Base-by-base conservation (phyloP, 768 basidiomycete species). In the Boletus rubroflammeus region DNA sequence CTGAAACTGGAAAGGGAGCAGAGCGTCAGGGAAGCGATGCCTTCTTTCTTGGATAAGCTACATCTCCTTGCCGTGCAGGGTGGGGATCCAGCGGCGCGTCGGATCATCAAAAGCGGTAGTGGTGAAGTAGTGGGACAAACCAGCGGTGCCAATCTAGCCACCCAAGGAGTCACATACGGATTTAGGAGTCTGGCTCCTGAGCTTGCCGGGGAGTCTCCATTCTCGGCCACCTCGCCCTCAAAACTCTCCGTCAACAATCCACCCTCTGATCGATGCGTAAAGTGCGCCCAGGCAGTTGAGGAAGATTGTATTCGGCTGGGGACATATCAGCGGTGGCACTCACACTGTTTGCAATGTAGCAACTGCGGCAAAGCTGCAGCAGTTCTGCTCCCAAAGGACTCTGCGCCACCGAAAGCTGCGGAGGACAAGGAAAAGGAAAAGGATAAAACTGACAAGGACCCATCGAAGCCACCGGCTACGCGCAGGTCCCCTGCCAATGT, bases 261-360 rank as follows among this genome's bases (percentile, higher is more conserved):
- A 15, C 91, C 91, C 7, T 90, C 88, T 17, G 97, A 99, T 74
- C 81, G 94, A 38, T 99, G 97, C 67, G 82, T 93, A 47, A 86
- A 83, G 64, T 99, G 97, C 70, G 80, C 81, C 40, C 76, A 84
- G 57, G 96, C 96, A 0, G 92, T 99, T 23, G 97, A 99, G 72
- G 97, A 99, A 69, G 97, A 98, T 60, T 98, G 97, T 65, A 90
- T 93, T 42, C 81, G 97, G 53, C 74, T 96, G 28, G 97, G 94
- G 32, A 95, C 93, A n/a, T 96, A 94, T 73, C 88, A 93, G 65
- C 81, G 96, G 43, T 98, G 97, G 97, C 97, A 99, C 72, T 90
- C 93, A 2, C 80, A 89, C 31, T 99, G 97, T 68, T 75, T 99
- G n/a, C 84, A 88, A 54, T 99, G 97, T 61, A 73, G 72, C 14